Evolutionary conservation across 306 rosid genomes (phyloP).

Genomic region (Trichosanthes truncata): DNA sequence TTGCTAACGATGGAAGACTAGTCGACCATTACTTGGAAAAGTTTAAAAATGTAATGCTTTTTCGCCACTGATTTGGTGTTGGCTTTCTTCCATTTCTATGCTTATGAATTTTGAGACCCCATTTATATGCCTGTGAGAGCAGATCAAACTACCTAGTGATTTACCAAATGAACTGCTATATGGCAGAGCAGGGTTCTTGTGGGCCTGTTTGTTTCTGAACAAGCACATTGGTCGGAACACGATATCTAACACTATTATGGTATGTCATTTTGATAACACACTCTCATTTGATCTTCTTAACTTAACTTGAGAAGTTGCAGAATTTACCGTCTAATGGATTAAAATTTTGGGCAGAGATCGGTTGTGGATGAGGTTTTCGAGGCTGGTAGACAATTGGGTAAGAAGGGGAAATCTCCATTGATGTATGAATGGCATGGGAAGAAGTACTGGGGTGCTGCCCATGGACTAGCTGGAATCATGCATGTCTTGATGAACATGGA

Average conservation of each 20-base stretch:
- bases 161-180: conserved; percentile 66
- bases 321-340: neutral
- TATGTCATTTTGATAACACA: conserved; percentile 15
- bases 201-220: conserved; percentile 79
- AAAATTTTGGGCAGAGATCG: conserved; percentile 34
- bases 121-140: conserved; percentile 15
- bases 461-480: conserved; percentile 84
- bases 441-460: conserved; percentile 96
- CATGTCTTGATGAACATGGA: conserved; percentile 65
- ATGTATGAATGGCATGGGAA: conserved; percentile 94
- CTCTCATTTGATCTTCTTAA: conserved; percentile 1
- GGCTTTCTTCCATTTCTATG: neutral
- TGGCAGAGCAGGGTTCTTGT: conserved; percentile 69
- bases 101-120: neutral
- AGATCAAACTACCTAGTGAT: conserved; percentile 55
- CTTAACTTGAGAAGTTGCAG: neutral
- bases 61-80: neutral
- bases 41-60: conserved; percentile 38
- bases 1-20: conserved; percentile 41
- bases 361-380: conserved; percentile 53
- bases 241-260: conserved; percentile 34
- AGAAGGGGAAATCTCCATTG: conserved; percentile 52
- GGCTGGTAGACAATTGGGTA: conserved; percentile 50
- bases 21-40: conserved; percentile 41
- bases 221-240: conserved; percentile 50